These are phyloP conservation scores for Angophora floribunda DNA, from an alignment of 345 rosid species.

Conservation along the genomic window DNA sequence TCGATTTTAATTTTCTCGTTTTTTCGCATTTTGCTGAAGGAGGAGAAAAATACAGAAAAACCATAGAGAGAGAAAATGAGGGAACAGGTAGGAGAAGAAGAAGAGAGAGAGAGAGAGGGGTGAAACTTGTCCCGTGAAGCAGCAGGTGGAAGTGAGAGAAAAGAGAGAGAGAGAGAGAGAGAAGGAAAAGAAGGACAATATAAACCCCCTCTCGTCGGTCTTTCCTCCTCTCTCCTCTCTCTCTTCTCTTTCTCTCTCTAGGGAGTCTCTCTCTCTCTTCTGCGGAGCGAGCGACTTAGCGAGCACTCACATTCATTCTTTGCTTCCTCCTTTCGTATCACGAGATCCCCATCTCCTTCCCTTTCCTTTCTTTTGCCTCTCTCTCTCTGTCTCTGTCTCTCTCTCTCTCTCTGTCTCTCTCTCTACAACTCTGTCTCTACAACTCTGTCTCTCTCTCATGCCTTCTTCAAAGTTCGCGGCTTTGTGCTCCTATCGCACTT, in stretches of 20 bases:
- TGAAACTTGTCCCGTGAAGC: conserved; percentile 4
- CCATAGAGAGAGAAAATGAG: neutral
- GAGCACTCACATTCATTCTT: conserved; percentile 6
- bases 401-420: neutral
- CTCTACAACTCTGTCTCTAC: no score
- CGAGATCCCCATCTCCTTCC: conserved; percentile 8
- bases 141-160: neutral
- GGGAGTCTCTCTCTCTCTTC: neutral
- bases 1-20: neutral
- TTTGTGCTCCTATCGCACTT: neutral
- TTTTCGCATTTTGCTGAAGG: neutral
- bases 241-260: neutral
- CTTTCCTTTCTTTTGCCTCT: neutral
- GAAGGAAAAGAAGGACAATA: neutral
- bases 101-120: neutral
- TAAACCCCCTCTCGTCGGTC: neutral
- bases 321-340: conserved; percentile 7
- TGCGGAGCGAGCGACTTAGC: neutral
- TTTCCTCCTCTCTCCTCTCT: neutral
- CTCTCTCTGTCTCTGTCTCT: neutral
- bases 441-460: neutral
- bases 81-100: neutral
- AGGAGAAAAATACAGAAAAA: neutral
- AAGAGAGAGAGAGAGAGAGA: neutral
- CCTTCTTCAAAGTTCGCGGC: neutral